Conservation (phyloP, 352 stramenopile genomes). For the Pythium vanterpoolii region DNA sequence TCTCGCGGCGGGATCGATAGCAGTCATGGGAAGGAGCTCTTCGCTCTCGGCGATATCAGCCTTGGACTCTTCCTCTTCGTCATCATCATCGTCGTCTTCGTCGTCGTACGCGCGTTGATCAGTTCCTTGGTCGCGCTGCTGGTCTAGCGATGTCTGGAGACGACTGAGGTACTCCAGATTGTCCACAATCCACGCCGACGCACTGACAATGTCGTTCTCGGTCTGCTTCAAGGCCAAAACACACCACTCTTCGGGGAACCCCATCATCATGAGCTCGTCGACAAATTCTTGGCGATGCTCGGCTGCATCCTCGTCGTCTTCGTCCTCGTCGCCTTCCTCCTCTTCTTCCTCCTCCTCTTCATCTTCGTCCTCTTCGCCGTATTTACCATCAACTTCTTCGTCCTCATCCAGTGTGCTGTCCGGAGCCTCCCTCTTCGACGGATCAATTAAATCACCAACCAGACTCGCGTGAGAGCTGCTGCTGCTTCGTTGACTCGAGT, state of each 20-base stretch:
- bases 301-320: conserved; percentile 48
- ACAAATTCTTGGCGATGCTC: conserved; percentile 74
- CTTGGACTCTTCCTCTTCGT: neutral
- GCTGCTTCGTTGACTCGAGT: neutral
- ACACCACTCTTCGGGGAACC: conserved; percentile 92
- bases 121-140: conserved; percentile 43
- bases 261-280: conserved; percentile 91
- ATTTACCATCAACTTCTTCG: conserved; percentile 4
- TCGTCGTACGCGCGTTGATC: conserved; percentile 46
- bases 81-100: conserved; percentile 56
- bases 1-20: neutral
- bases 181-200: conserved; percentile 92
- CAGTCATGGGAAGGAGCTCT: neutral
- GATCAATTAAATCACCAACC: neutral
- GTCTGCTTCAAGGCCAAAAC: conserved; percentile 88
- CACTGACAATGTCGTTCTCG: conserved; percentile 87
- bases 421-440: neutral
- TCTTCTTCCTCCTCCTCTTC: conserved; percentile 36
- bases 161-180: conserved; percentile 91
- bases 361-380: conserved; percentile 22
- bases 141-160: conserved; percentile 71
- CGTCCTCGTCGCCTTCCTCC: conserved; percentile 43
- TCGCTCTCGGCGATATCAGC: neutral
- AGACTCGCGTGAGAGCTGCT: neutral
- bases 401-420: conserved; percentile 6